phyloP scores from a whole-genome alignment of 1,139 yeast species.

The Kodamaea ohmeri region DNA sequence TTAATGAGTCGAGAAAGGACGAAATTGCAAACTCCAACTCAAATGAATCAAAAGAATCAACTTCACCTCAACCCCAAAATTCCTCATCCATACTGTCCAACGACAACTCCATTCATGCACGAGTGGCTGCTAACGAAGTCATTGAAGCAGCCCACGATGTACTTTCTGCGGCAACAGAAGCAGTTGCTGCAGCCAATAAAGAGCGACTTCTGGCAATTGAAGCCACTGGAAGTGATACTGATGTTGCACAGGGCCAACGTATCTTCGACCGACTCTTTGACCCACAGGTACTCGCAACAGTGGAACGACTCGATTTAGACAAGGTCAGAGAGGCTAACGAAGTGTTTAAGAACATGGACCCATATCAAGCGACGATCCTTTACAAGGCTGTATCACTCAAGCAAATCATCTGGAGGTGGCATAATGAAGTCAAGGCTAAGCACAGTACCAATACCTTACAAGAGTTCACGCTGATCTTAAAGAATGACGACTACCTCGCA shows the following conservation, averaged over 20 bases:
- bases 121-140: conserved; percentile 5
- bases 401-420: conserved; percentile 29
- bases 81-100: no score
- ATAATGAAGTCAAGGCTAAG: conserved; percentile 27
- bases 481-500: conserved; percentile 23
- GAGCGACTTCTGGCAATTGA: neutral
- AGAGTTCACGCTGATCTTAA: conserved; percentile 19
- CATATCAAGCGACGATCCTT: conserved; percentile 21
- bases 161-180: neutral
- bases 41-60: no score
- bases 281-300: conserved; percentile 31
- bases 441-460: conserved; percentile 29
- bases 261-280: conserved; percentile 28
- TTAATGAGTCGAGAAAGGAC: no score
- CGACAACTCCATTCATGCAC: conserved; percentile 42
- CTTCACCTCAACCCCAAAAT: no score
- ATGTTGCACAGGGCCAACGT: neutral
- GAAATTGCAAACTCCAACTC: no score
- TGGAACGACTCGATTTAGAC: conserved; percentile 29
- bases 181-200: neutral
- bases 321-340: conserved; percentile 25
- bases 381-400: conserved; percentile 31
- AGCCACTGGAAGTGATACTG: neutral
- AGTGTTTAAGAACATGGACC: conserved; percentile 15
- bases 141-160: conserved; percentile 3